Conservation (phyloP, 495 filamentous ascomycete genomes). For the Neurospora tetraspora region DNA sequence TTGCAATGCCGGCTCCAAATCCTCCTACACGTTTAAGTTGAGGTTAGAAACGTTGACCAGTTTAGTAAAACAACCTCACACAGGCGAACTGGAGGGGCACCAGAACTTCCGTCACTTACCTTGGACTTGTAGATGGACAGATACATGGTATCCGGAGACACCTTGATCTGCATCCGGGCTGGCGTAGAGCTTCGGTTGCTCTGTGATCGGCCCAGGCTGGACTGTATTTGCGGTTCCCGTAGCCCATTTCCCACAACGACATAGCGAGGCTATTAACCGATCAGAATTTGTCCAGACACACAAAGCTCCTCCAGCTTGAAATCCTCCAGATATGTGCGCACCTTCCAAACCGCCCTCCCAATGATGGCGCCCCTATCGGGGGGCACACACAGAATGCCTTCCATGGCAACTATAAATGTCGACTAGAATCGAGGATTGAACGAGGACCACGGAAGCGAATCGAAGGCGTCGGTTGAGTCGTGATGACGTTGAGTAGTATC, state of each 20-base stretch:
- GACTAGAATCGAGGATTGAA: neutral
- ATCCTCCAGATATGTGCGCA: constrained; percentile 11
- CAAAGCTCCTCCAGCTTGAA: neutral
- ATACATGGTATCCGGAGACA: constrained; percentile 28
- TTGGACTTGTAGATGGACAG: constrained; percentile 47
- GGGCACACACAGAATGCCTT: constrained; percentile 43
- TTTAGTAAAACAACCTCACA: neutral
- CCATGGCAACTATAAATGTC: constrained; percentile 27
- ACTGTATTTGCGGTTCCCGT: constrained; percentile 11
- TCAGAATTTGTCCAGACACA: constrained; percentile 1
- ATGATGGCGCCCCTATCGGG: constrained; percentile 48
- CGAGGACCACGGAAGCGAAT: constrained; percentile 1
- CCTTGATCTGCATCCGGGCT: constrained; percentile 19
- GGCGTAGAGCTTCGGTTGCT: constrained; percentile 17
- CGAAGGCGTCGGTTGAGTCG: constrained; percentile 2
- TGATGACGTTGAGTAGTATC: neutral
- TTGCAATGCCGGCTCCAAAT: constrained; percentile 40
- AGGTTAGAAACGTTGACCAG: constrained; percentile 2
- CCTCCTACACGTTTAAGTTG: constrained; percentile 25
- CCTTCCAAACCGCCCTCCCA: constrained; percentile 49
- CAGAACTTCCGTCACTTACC: constrained; percentile 18
- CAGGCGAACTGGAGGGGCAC: constrained; percentile 9
- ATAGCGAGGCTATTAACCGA: constrained; percentile 31
- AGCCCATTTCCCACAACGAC: constrained; percentile 30
- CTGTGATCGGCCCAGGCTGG: constrained; percentile 14